Percentiles rank a stretch among this genome's conserved stretches.
phyloP scores from a whole-genome alignment of 2,329 filamentous ascomycete species.

The Pseudogymnoascus sp. region DNA sequence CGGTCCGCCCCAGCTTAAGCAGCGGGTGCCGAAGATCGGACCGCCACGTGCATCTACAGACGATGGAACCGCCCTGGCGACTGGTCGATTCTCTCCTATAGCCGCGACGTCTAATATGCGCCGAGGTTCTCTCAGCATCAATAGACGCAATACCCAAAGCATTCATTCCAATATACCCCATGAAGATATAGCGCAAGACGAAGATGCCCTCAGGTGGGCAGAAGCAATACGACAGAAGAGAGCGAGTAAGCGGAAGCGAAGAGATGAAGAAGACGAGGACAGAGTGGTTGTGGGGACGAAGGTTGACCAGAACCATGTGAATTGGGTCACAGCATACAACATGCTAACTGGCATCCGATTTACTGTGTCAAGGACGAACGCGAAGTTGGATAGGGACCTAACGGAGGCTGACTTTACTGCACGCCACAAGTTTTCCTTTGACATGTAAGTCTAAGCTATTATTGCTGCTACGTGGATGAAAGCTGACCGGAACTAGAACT shows the following conservation, averaged over 20 bases:
- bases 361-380: constrained; percentile 91
- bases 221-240: constrained; percentile 89
- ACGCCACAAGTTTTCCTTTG: constrained; percentile 97
- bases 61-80: constrained; percentile 57
- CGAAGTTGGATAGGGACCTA: constrained; percentile 86
- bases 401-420: constrained; percentile 88
- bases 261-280: constrained; percentile 86
- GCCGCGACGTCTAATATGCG: constrained; percentile 47
- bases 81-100: constrained; percentile 72
- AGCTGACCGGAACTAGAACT: constrained; percentile 52
- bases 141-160: constrained; percentile 73
- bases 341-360: constrained; percentile 99
- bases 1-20: constrained; percentile 56
- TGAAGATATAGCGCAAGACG: constrained; percentile 79
- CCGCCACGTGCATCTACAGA: constrained; percentile 68
- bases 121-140: constrained; percentile 76
- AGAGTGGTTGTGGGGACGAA: constrained; percentile 93
- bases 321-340: constrained; percentile 98
- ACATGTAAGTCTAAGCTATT: constrained; percentile 61
- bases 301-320: constrained; percentile 93
- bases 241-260: constrained; percentile 75
- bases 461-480: neutral
- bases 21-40: constrained; percentile 71
- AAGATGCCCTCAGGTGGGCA: constrained; percentile 86
- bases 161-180: constrained; percentile 77